phyloP scores from a whole-genome alignment of 2,329 filamentous ascomycete genomes.

The Xylariaceae sp. region DNA sequence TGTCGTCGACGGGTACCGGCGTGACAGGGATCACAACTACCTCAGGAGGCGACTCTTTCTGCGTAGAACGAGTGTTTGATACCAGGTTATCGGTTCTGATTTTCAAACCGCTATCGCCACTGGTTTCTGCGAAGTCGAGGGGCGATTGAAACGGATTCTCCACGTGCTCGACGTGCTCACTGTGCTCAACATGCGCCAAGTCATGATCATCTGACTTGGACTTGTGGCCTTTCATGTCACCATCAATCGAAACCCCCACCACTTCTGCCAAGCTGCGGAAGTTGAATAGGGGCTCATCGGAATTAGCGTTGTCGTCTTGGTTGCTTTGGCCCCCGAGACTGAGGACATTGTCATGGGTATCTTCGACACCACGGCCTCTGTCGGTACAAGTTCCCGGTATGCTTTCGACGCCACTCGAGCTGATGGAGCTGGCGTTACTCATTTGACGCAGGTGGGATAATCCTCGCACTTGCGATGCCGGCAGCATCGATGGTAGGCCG shows the following conservation, averaged over 20 bases:
- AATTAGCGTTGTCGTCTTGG: conserved; percentile 46
- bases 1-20: conserved; percentile 35
- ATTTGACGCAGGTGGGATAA: conserved; percentile 73
- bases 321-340: conserved; percentile 45
- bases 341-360: conserved; percentile 50
- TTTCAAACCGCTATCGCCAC: conserved; percentile 13
- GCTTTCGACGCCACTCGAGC: conserved; percentile 70
- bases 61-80: conserved; percentile 8
- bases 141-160: conserved; percentile 9
- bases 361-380: conserved; percentile 37
- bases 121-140: conserved; percentile 6
- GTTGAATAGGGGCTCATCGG: conserved; percentile 87
- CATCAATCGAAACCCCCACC: conserved; percentile 61
- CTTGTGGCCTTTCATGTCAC: conserved; percentile 32
- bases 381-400: conserved; percentile 47
- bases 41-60: conserved; percentile 35
- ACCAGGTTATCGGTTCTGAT: conserved; percentile 22
- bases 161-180: conserved; percentile 35
- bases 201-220: conserved; percentile 33
- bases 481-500: conserved; percentile 37
- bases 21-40: conserved; percentile 48
- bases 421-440: conserved; percentile 79
- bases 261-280: conserved; percentile 83
- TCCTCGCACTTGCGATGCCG: conserved; percentile 47
- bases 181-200: conserved; percentile 30